Base-by-base conservation (phyloP, 345 rosid genomes). In the Boechera retrofracta region DNA sequence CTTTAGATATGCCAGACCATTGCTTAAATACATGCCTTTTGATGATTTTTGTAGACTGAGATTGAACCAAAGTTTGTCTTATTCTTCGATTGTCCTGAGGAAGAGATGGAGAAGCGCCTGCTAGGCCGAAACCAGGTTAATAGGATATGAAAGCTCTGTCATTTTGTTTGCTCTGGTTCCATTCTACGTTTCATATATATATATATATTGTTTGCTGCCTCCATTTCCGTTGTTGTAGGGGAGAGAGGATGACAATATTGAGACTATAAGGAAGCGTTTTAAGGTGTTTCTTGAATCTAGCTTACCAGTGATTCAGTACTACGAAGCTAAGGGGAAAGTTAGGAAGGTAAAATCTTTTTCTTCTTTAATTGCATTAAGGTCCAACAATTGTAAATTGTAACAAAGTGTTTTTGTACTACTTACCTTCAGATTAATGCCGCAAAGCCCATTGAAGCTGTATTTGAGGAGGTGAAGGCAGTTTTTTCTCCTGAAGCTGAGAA, bases 241-340 rank as follows among this genome's bases (percentile, higher is more conserved):
- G 75, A 86, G 98, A 81, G 89, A 77, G 31, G 98, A 91, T 81
- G 98, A 89, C 84, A 87, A 88, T 73, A 83, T 85, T 41, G 96
- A 88, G 75, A 88, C 89, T 5, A 83, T 88, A 75, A 81, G 85
- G 85, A 94, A 91, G 86, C 86, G 96, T 28, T 87, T 86, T 35
- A 86, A 82, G 75, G 93, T 87, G 66, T 89, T 84, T 72, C 71
- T 86, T 24, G 91, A 86, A 41, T 90, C 96, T 68, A 87, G 88
- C 66, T 79, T 94, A 55, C 96, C 93, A 31, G 94, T 90, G 63
- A 79, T 87, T 24, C 72, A 87, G 74, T 83, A 87, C 77, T 89
- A 84, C 10, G 71, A 71, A 44, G 77, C 84, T 61, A 83, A 87
- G 86, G 88, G 88, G 51, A 82, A 88, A 92, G 90, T 89, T 75